Evolutionary conservation across 306 rosid species (phyloP).

Genomic region (Cucurbita argyrosperma): DNA sequence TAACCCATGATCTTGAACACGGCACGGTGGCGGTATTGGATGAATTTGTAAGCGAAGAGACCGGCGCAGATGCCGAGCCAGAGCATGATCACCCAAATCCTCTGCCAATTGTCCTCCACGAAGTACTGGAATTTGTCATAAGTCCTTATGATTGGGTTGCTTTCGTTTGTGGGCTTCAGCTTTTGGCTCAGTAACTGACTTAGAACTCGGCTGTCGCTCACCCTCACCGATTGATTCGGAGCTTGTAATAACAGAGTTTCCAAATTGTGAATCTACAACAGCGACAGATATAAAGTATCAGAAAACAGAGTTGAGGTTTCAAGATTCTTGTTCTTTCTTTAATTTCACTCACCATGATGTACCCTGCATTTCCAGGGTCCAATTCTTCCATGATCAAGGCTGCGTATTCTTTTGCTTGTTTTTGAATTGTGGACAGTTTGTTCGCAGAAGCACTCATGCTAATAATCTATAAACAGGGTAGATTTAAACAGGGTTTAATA

Average conservation of each 20-base stretch:
- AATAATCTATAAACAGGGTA: conserved; percentile 19
- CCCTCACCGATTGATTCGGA: conserved; percentile 33
- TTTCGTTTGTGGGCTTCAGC: conserved; percentile 33
- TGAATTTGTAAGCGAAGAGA: conserved; percentile 35
- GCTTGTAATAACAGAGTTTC: conserved; percentile 41
- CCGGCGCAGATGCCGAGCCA: conserved; percentile 24
- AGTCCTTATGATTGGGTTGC: conserved; percentile 15
- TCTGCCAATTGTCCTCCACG: conserved; percentile 37
- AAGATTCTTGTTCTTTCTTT: not conserved
- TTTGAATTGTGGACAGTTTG: conserved; percentile 39
- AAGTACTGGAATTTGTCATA: conserved; percentile 25
- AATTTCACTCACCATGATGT: conserved; percentile 28
- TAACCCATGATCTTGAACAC: conserved; percentile 38
- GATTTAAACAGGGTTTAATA: not conserved
- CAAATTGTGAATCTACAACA: conserved; percentile 23
- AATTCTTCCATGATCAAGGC: conserved; percentile 53
- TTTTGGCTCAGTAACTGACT: conserved; percentile 44
- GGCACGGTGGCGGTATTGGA: conserved; percentile 27
- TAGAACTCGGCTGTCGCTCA: conserved; percentile 31
- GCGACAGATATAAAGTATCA: no score
- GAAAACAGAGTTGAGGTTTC: not conserved
- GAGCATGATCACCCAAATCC: conserved; percentile 37
- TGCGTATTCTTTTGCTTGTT: conserved; percentile 38
- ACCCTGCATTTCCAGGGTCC: conserved; percentile 38
- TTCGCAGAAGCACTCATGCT: conserved; percentile 45